Percentiles rank a stretch among this genome's conserved stretches.
These are phyloP conservation scores for Pezicula neosporulosa DNA, from an alignment of 2,329 filamentous ascomycete species.

Conservation along the genomic window DNA sequence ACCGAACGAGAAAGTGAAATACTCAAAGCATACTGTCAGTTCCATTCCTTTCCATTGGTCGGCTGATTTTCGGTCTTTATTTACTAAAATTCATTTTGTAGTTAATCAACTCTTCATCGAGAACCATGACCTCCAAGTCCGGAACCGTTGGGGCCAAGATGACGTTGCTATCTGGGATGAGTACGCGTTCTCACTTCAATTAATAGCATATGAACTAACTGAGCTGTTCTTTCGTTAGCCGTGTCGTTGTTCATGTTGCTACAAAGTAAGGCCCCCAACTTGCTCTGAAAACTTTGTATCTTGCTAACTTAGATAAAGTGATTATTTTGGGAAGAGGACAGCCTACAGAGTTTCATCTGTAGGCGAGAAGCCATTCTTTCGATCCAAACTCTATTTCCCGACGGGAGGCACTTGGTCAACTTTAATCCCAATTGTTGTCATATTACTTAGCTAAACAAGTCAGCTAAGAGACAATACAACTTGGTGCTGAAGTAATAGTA, in stretches of 20 bases:
- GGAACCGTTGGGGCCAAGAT: constrained; percentile 28
- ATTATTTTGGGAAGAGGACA: constrained; percentile 47
- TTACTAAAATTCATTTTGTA: not conserved
- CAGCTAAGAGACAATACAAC: too few species aligned
- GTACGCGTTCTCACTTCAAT: not conserved
- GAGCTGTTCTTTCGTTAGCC: not conserved
- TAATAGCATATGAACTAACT: too few species aligned
- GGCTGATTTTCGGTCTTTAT: not conserved
- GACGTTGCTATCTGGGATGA: constrained; percentile 53
- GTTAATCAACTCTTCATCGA: constrained; percentile 29
- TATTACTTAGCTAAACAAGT: too few species aligned
- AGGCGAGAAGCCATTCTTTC: constrained; percentile 40
- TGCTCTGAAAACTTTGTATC: constrained; percentile 38
- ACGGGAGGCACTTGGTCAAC: not conserved
- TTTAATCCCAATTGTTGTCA: too few species aligned
- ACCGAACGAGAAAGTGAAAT: constrained; percentile 47
- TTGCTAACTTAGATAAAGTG: constrained; percentile 51
- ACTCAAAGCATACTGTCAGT: constrained; percentile 12
- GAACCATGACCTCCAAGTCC: constrained; percentile 38
- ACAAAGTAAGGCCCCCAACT: not conserved
- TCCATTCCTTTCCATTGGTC: not conserved
- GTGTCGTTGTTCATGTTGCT: not conserved
- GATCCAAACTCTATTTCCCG: not conserved
- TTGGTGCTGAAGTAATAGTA: too few species aligned
- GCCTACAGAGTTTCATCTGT: constrained; percentile 43